Base-by-base conservation (phyloP, 805 yeast genomes). In the Candida railenensis region DNA sequence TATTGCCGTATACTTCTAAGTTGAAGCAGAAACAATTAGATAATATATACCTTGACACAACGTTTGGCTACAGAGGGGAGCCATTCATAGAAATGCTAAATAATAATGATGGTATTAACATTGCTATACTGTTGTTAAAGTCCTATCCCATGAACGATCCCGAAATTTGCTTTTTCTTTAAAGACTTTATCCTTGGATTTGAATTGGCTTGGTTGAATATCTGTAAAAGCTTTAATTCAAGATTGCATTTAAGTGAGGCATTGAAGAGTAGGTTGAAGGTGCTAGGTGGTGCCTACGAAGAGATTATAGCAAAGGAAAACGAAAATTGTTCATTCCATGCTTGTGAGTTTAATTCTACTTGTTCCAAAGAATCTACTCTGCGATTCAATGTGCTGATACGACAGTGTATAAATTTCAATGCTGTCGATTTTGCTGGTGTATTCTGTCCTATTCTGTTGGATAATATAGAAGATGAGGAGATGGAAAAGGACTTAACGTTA, bases 11-110 rank as follows among this genome's bases (percentile, higher is more conserved):
- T 48, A 50, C 58, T 0, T 39, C 49, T n/a, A 69, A 71, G 1
- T 38, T 58, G 2, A 12, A 12, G 4, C 14, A 16, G 12, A 64
- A 59, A 42, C 45, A 48, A 1, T 55, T 78, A 9, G 76, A 77
- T 42, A 70, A 70, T 41, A 58, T 82, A 5, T 82, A 82, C 50
- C 57, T 80, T 21, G 87, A 82, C 53, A 73, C 83, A 2, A 78
- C 84, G 0, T 81, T 76, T 56, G 71, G 71, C 0, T 66, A 71
- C 50, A 60, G 84, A 43, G 71, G 69, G 0, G 77, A 76, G 45
- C 83, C 82, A 0, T 76, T 60, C 48, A 70, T 78, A 12, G 71
- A 68, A 20, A 74, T 78, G 44, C 63, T 61, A 3, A 60, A 67
- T 1, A 77, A 79, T 53, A 53, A 54, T 37, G 67, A 58, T 3